Percentiles rank a stretch among this genome's conserved stretches.
These are phyloP conservation scores for Beauveria bassiana DNA, from an alignment of 2,329 filamentous ascomycete species.

Conservation along the genomic window DNA sequence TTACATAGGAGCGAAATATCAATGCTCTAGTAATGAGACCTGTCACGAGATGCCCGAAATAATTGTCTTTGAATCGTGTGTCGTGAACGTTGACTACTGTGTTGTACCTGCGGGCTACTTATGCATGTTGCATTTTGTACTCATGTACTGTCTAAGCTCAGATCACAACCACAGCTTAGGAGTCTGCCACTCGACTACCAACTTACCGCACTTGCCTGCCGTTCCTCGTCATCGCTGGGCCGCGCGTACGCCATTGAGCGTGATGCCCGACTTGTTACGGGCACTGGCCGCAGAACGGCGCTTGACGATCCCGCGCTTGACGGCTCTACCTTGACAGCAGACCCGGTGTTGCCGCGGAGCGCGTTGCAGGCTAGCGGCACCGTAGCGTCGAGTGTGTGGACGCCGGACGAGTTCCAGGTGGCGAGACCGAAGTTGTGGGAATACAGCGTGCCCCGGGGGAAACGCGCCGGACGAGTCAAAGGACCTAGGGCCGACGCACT, in stretches of 20 bases:
- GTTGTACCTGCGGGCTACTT: background rate
- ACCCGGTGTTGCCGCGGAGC: constrained; percentile 11
- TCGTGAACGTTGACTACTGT: background rate
- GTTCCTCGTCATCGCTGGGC: constrained; percentile 3
- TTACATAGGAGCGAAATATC: constrained; percentile 24
- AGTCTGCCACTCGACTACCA: constrained; percentile 15
- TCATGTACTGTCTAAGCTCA: background rate
- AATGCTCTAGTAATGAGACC: constrained; percentile 28
- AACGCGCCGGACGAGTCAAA: constrained; percentile 19
- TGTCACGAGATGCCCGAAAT: constrained; percentile 21
- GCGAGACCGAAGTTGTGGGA: constrained; percentile 19
- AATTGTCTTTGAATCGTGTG: background rate
- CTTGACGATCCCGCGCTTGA: constrained; percentile 12
- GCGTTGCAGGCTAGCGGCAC: constrained; percentile 19
- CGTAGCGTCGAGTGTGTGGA: constrained; percentile 17
- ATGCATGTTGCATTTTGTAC: background rate
- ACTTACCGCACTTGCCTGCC: constrained; percentile 11
- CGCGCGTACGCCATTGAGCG: constrained; percentile 16
- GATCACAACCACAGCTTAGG: constrained; percentile 16
- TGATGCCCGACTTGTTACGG: constrained; percentile 14
- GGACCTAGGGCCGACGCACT: constrained; percentile 19
- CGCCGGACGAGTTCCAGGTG: constrained; percentile 17
- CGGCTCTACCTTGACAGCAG: constrained; percentile 13
- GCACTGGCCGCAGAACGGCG: constrained; percentile 14
- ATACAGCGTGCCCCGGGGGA: constrained; percentile 16